A percentile compares a stretch with the other conserved stretches of the same genome.
Evolutionary conservation across 1,139 yeast genomes (phyloP).

Genomic region (Hyphopichia wangnamkhiaoensis): DNA sequence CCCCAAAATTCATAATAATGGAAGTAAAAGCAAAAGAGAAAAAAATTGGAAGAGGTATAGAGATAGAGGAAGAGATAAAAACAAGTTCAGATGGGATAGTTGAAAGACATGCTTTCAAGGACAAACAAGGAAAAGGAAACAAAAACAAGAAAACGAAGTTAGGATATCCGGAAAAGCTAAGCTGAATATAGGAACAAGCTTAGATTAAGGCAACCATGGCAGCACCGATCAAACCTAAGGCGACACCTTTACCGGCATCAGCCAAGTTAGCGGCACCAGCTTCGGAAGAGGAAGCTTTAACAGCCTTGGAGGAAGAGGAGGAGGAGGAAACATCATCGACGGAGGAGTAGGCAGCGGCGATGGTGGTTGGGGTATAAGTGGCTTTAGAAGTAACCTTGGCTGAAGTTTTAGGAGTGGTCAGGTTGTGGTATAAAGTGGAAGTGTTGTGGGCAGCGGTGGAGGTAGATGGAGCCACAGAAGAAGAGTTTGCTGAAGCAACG

Average conservation of each 20-base stretch:
- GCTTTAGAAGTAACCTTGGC: conserved; percentile 10
- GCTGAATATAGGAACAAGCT: too few relatives aligned
- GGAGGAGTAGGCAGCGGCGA: conserved; percentile 5
- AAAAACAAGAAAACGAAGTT: neutral
- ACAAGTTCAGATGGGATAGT: too few relatives aligned
- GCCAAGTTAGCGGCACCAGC: conserved; percentile 37
- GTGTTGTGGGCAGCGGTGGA: conserved; percentile 11
- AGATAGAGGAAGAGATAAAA: neutral
- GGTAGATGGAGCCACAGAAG: conserved; percentile 42
- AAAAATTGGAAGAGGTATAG: neutral
- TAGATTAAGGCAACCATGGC: conserved; percentile 50
- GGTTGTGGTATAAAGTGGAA: conserved; percentile 10
- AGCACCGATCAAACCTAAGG: conserved; percentile 50
- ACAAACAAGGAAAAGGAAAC: neutral
- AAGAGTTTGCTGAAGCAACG: conserved; percentile 6
- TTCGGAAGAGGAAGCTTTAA: conserved; percentile 15
- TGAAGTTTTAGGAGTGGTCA: conserved; percentile 14
- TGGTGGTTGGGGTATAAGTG: conserved; percentile 9
- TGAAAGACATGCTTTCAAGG: neutral
- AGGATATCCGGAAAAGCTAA: too few relatives aligned
- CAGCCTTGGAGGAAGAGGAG: conserved; percentile 8
- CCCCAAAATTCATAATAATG: neutral
- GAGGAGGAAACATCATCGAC: conserved; percentile 2
- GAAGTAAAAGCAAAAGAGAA: neutral
- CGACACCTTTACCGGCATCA: conserved; percentile 36